Evolutionary conservation across 441 rosid genomes (phyloP).

Genomic region (Euphorbia celastroides): DNA sequence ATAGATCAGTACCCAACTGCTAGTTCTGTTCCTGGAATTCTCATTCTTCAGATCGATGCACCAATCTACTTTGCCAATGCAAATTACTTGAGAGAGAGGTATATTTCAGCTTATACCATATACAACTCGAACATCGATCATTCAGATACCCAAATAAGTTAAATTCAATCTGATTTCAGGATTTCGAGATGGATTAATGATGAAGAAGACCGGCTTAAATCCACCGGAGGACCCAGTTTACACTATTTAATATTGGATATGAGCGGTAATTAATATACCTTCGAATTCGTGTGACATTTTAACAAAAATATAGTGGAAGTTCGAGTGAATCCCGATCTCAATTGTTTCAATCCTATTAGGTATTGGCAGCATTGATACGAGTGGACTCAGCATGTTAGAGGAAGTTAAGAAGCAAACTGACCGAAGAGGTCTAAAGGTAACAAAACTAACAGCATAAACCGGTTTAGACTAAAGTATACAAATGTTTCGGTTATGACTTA

Average conservation of each 20-base stretch:
- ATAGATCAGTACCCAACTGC: slow-evolving; percentile 73
- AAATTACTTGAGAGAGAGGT: slow-evolving; percentile 89
- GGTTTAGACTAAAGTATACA: too few species aligned
- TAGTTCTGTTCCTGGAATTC: slow-evolving; percentile 58
- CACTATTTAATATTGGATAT: slow-evolving; percentile 74
- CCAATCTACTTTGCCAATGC: slow-evolving; percentile 93
- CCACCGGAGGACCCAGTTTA: slow-evolving; percentile 45
- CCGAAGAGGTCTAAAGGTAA: slow-evolving; percentile 73
- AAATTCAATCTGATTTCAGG: too few species aligned
- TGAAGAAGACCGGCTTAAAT: slow-evolving; percentile 69
- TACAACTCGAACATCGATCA: too few species aligned
- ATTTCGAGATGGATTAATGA: slow-evolving; percentile 86
- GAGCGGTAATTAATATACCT: too few species aligned
- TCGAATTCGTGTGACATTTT: too few species aligned
- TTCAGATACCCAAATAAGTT: too few species aligned
- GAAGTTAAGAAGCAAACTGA: slow-evolving; percentile 60
- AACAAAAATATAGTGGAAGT: too few species aligned
- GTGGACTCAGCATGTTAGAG: slow-evolving; percentile 93
- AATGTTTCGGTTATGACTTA: too few species aligned
- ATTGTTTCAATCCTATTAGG: slow-evolving; percentile 31
- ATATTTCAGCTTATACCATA: slow-evolving; percentile 2
- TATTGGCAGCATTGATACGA: slow-evolving; percentile 93
- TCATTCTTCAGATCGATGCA: slow-evolving; percentile 80
- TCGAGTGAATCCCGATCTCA: too few species aligned
- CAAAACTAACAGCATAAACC: too few species aligned